These are phyloP conservation scores for Aspergillus sp. DNA, from an alignment of 2,329 filamentous ascomycete species.

Conservation along the genomic window DNA sequence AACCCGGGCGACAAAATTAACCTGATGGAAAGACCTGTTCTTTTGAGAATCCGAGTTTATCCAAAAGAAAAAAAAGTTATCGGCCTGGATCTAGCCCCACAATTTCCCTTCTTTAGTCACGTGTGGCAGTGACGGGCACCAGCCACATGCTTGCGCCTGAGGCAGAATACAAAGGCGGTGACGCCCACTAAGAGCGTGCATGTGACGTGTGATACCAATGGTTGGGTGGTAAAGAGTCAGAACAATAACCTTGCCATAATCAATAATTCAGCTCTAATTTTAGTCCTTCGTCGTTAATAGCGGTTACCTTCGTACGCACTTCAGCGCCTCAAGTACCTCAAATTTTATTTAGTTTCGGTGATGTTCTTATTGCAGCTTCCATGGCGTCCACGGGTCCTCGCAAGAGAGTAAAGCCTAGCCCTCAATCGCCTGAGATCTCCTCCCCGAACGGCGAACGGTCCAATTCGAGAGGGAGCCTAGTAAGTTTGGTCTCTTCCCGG, in stretches of 20 bases:
- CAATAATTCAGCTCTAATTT: not conserved
- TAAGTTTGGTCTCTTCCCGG: conserved; percentile 23
- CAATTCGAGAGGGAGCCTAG: conserved; percentile 26
- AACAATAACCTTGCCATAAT: not conserved
- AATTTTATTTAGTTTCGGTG: conserved; percentile 22
- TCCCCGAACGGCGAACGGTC: conserved; percentile 24
- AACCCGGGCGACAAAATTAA: conserved; percentile 16
- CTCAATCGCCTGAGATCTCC: conserved; percentile 25
- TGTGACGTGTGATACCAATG: conserved; percentile 36
- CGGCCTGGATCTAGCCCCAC: conserved; percentile 12
- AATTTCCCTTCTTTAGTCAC: conserved; percentile 16
- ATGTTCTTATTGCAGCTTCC: conserved; percentile 34
- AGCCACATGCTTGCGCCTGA: conserved; percentile 19
- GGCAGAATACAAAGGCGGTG: conserved; percentile 23
- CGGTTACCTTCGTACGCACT: not conserved
- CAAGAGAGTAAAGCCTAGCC: conserved; percentile 46
- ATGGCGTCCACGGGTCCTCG: conserved; percentile 44
- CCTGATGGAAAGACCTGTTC: conserved; percentile 10
- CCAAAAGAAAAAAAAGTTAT: conserved; percentile 26
- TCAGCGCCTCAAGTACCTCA: conserved; percentile 3
- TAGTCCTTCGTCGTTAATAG: not conserved
- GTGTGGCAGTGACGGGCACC: conserved; percentile 17
- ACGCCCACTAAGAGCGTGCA: conserved; percentile 24
- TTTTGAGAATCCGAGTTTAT: conserved; percentile 7
- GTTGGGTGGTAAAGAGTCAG: conserved; percentile 6